phyloP scores from a whole-genome alignment of 2,329 filamentous ascomycete species.

The Massarina eburnea region DNA sequence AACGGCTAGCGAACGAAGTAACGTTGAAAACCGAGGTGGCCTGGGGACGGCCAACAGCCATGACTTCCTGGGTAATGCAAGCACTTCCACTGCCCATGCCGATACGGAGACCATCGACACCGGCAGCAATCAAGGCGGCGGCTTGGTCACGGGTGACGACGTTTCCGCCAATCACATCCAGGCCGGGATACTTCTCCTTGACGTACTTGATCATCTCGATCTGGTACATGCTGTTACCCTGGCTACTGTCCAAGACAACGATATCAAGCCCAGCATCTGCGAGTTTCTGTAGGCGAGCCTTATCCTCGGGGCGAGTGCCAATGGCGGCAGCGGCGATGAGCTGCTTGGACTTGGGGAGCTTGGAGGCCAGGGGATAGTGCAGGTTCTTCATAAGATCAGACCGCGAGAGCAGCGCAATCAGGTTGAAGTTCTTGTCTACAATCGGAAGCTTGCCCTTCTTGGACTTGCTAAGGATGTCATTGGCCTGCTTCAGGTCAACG shows the following conservation, averaged over 20 bases:
- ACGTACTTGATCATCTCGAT: slow-evolving; percentile 97
- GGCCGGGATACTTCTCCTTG: slow-evolving; percentile 79
- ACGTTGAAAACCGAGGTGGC: slow-evolving; percentile 91
- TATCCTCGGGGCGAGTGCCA: slow-evolving; percentile 92
- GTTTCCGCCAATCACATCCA: slow-evolving; percentile 98
- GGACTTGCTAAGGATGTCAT: slow-evolving; percentile 87
- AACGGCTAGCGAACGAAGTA: slow-evolving; percentile 82
- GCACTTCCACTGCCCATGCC: slow-evolving; percentile 98
- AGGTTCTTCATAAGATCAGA: slow-evolving; percentile 99
- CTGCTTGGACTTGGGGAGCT: slow-evolving; percentile 96
- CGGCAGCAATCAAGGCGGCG: slow-evolving; percentile 85
- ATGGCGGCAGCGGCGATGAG: slow-evolving; percentile 93
- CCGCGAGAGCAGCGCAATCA: slow-evolving; percentile 54
- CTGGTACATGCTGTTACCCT: slow-evolving; percentile 98
- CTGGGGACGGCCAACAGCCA: slow-evolving; percentile 97
- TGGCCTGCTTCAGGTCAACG: slow-evolving; percentile 83
- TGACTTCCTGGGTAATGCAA: slow-evolving; percentile 99
- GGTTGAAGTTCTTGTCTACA: slow-evolving; percentile 78
- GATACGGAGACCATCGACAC: slow-evolving; percentile 94
- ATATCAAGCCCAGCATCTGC: slow-evolving; percentile 95
- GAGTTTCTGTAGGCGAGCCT: slow-evolving; percentile 78
- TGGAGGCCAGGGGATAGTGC: slow-evolving; percentile 93
- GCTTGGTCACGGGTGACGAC: slow-evolving; percentile 98
- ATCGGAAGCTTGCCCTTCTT: slow-evolving; percentile 99
- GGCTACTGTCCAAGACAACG: slow-evolving; percentile 91